Evolutionary conservation across 2,329 filamentous ascomycete genomes (phyloP).

Genomic region (Epichloe sibirici): DNA sequence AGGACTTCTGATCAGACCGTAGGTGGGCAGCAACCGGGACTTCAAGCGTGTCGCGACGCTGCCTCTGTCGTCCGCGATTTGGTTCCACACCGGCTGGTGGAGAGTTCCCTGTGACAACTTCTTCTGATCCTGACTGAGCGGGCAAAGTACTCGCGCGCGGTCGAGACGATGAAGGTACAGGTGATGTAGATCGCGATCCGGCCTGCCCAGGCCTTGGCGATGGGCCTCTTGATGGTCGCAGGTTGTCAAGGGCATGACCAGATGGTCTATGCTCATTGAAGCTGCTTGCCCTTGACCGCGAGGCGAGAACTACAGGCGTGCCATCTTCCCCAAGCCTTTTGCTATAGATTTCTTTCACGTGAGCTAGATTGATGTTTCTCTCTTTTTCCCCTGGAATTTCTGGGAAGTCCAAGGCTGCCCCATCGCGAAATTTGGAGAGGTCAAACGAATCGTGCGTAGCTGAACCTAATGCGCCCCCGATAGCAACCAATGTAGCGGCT

Average conservation of each 20-base stretch:
- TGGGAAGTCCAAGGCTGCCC: conserved; percentile 38
- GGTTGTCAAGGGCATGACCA: conserved; percentile 1
- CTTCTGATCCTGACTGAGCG: not conserved
- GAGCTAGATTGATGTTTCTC: conserved; percentile 15
- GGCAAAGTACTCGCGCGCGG: conserved; percentile 8
- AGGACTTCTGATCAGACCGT: not conserved
- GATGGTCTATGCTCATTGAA: conserved; percentile 13
- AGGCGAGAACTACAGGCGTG: conserved; percentile 14
- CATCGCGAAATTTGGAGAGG: conserved; percentile 33
- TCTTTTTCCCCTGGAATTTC: conserved; percentile 39
- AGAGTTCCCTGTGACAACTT: not conserved
- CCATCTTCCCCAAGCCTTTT: conserved; percentile 19
- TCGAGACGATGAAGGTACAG: not conserved
- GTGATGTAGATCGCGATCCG: not conserved
- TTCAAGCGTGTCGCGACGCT: conserved; percentile 9
- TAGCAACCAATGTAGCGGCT: conserved; percentile 27
- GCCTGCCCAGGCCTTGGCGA: not conserved
- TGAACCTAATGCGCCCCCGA: conserved; percentile 34
- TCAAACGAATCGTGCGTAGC: conserved; percentile 36
- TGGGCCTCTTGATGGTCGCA: not conserved
- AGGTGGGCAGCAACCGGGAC: conserved; percentile 4
- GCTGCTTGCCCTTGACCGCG: conserved; percentile 25
- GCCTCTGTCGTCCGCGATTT: conserved; percentile 4
- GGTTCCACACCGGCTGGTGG: not conserved
- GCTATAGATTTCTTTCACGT: conserved; percentile 29